Evolutionary conservation across 306 rosid species (phyloP).

Genomic region (Vigna reflexopilosa): DNA sequence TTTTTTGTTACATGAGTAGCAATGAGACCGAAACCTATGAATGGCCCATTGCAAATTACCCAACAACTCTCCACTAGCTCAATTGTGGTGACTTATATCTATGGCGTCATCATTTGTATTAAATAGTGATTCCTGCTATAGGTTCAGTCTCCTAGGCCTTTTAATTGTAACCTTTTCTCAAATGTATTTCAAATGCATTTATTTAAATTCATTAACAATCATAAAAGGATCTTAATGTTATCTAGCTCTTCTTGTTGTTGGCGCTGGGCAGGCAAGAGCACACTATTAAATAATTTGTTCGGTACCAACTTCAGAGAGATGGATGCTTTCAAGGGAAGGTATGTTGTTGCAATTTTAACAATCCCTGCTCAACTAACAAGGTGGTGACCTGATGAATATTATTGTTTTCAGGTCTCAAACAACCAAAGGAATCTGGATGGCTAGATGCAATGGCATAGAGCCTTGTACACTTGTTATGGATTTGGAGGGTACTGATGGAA

Average conservation of each 20-base stretch:
- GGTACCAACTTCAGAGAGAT: conserved; percentile 91
- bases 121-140: conserved; percentile 21
- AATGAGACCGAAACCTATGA: neutral
- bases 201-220: conserved; percentile 6
- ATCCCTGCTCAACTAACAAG: conserved; percentile 19
- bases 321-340: conserved; percentile 98
- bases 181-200: conserved; percentile 29
- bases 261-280: conserved; percentile 86
- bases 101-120: conserved; percentile 20
- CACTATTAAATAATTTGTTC: conserved; percentile 81
- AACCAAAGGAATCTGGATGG: conserved; percentile 98
- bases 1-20: neutral
- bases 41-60: neutral
- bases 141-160: conserved; percentile 14
- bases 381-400: conserved; percentile 32
- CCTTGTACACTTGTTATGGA: conserved; percentile 98
- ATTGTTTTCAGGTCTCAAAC: conserved; percentile 90
- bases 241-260: conserved; percentile 32
- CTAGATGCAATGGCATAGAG: conserved; percentile 86
- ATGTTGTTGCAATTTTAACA: conserved; percentile 46
- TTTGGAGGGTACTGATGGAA: conserved; percentile 99
- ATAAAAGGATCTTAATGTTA: neutral
- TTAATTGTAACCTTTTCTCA: neutral
- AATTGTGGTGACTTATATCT: neutral
- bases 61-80: neutral